Base-by-base conservation (phyloP, 768 basidiomycete genomes). In the Collybiopsis luxurians region DNA sequence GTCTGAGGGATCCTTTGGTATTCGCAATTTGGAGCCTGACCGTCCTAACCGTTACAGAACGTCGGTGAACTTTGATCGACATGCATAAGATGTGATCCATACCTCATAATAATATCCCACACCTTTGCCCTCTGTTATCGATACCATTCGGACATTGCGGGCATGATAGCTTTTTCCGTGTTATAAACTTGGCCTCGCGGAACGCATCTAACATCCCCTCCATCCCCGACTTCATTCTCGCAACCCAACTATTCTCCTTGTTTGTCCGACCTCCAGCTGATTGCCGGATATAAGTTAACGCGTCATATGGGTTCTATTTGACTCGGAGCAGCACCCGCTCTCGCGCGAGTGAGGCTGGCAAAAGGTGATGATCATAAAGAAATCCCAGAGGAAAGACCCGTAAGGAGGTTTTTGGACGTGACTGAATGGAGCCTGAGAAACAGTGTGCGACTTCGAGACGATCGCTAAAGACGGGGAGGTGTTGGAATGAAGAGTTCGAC, bases 101-200 rank as follows among this genome's bases (percentile, higher is more conserved):
- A 93, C 92, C 50, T 95, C 92, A 67, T 94, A 96, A 65, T 95
- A 92, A 67, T 93, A 95, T 53, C 85, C 70, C 9, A 87, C 89
- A 1, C 94, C 93, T n/a, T 73, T 73, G 23, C 68, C 71, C 83
- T 84, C 89, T 82, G 84, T 4, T 64, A 60, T 12, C 71, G 73
- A 68, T 92, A 92, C 87, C 89, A 92, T 21, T 85, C 83, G 34
- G 84, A 83, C 89, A 94, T 92, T 2, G 86, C 92, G 3, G 85
- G n/a, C n/a, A n/a, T n/a, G n/a, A n/a, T n/a, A n/a, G n/a, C n/a
- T n/a, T n/a, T n/a, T n/a, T n/a, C n/a, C n/a, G n/a, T n/a, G n/a
- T n/a, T n/a, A n/a, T n/a, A n/a, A n/a, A n/a, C n/a, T n/a, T n/a
- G n/a, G n/a, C n/a, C n/a, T n/a, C n/a, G n/a, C n/a, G n/a, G n/a